Percentiles rank a stretch among this genome's conserved stretches.
Evolutionary conservation across 768 basidiomycete species (phyloP).

Genomic region (Dacryopinax spathularia): DNA sequence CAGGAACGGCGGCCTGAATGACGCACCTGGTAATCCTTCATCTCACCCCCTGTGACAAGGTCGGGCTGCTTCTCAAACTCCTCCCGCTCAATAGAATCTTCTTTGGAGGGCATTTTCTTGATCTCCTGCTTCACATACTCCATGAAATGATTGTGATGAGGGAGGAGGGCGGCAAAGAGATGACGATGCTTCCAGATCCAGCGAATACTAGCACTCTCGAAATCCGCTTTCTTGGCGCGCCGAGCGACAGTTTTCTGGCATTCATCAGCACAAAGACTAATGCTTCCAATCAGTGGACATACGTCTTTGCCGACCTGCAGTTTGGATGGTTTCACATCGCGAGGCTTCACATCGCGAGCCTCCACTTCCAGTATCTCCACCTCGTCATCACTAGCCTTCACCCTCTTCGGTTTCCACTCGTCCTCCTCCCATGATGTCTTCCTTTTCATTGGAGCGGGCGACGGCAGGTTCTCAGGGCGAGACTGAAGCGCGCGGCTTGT

Average conservation of each 20-base stretch:
- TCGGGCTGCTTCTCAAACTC: constrained; percentile 35
- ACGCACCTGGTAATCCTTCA: constrained; percentile 59
- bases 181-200: constrained; percentile 35
- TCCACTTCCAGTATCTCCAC: not conserved
- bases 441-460: not conserved
- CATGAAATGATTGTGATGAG: constrained; percentile 28
- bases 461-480: not conserved
- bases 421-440: not conserved
- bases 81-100: constrained; percentile 26
- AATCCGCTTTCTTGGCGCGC: constrained; percentile 25
- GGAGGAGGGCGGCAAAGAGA: constrained; percentile 37
- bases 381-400: not conserved
- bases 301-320: not conserved
- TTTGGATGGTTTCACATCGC: not conserved
- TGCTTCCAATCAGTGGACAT: not conserved
- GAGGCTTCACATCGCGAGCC: no score
- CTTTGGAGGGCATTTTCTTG: constrained; percentile 16
- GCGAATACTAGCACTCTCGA: constrained; percentile 31
- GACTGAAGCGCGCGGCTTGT: not conserved
- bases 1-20: not conserved
- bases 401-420: not conserved
- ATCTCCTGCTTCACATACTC: constrained; percentile 24
- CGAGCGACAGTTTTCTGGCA: constrained; percentile 30
- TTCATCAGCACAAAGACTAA: not conserved
- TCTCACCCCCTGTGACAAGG: constrained; percentile 39